A percentile compares a stretch with the other conserved stretches of the same genome.
These are phyloP conservation scores for Cardamine resedifolia DNA, from an alignment of 345 rosid species.

Conservation along the genomic window DNA sequence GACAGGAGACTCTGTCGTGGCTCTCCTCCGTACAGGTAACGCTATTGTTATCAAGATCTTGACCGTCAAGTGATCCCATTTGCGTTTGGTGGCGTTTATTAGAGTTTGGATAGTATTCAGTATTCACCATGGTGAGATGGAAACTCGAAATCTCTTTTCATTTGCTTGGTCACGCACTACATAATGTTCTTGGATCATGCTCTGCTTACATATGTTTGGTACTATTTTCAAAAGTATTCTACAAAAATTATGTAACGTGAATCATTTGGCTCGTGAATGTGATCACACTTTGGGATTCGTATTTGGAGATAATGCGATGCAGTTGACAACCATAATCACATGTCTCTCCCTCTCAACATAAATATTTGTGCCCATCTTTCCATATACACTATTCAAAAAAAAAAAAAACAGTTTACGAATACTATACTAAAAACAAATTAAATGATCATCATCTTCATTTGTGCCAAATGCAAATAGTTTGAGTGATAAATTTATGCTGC, in stretches of 20 bases:
- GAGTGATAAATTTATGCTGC: not conserved
- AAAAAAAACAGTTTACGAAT: not conserved
- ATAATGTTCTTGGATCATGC: not conserved
- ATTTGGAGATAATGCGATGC: constrained; percentile 1
- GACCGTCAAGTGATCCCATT: constrained; percentile 50
- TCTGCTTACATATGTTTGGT: not conserved
- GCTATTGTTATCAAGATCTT: constrained; percentile 91
- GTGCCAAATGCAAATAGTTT: not conserved
- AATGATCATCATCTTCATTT: constrained; percentile 14
- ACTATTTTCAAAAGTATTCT: not conserved
- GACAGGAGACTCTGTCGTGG: constrained; percentile 82
- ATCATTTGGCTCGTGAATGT: not conserved
- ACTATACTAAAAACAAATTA: not conserved
- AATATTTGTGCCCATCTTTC: not conserved
- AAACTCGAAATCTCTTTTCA: not conserved
- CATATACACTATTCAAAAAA: not conserved
- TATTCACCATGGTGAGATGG: constrained; percentile 19
- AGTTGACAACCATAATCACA: constrained; percentile 1
- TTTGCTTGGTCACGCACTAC: not conserved
- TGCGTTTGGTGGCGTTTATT: too few species aligned
- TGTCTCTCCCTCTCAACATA: constrained; percentile 1
- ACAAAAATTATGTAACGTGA: not conserved
- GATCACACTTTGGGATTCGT: not conserved
- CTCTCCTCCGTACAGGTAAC: constrained; percentile 78
- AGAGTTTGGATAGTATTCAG: constrained; percentile 6